Evolutionary conservation across 257 asterid species (phyloP).

Genomic region (Vinca minor): DNA sequence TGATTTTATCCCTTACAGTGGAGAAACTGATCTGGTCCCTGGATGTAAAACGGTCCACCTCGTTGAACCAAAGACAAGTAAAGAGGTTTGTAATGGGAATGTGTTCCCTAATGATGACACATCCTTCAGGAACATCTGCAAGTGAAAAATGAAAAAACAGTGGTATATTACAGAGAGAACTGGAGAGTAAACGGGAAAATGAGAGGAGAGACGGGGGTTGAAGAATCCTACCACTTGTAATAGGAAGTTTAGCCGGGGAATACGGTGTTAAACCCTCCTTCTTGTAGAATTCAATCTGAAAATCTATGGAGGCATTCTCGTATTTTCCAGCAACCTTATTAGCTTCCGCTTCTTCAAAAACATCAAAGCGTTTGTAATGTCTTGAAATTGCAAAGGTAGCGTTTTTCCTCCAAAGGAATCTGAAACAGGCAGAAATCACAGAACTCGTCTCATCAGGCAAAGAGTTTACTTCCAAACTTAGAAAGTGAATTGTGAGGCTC

Average conservation of each 20-base stretch:
- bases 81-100: constrained; percentile 77
- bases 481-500: background rate
- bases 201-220: background rate
- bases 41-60: constrained; percentile 88
- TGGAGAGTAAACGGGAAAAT: constrained; percentile 2
- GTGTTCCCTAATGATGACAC: constrained; percentile 83
- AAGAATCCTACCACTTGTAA: constrained; percentile 57
- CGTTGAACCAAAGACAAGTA: constrained; percentile 92
- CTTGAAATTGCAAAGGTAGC: constrained; percentile 89
- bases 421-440: constrained; percentile 16
- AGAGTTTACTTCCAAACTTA: background rate
- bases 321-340: constrained; percentile 88
- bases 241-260: constrained; percentile 66
- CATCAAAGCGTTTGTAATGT: constrained; percentile 82
- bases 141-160: background rate
- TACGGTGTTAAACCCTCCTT: constrained; percentile 80
- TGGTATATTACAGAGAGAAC: background rate
- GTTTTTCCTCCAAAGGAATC: constrained; percentile 91
- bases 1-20: constrained; percentile 75
- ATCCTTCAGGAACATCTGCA: constrained; percentile 96
- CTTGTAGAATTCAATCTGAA: constrained; percentile 77
- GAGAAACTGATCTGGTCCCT: constrained; percentile 94
- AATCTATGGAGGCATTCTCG: constrained; percentile 76
- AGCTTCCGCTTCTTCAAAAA: constrained; percentile 90
- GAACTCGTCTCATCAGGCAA: background rate